Percentiles rank a stretch among this genome's conserved stretches.
phyloP scores from a whole-genome alignment of 495 filamentous ascomycete genomes.

The Barbatosphaeria neglecta region DNA sequence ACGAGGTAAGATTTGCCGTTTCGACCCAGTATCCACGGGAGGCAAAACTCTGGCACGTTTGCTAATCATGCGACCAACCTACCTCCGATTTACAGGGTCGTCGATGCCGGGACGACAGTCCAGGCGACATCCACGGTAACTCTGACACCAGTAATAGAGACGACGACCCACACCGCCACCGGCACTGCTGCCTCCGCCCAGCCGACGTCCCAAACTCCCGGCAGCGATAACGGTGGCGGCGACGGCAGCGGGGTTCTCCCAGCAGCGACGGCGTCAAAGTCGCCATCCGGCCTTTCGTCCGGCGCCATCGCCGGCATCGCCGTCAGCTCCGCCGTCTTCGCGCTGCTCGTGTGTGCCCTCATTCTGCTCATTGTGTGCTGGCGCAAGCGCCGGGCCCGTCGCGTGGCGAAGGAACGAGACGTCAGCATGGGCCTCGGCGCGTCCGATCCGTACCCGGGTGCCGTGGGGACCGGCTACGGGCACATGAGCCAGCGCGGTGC shows the following conservation, averaged over 20 bases:
- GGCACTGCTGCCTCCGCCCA: constrained; percentile 10
- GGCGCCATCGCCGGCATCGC: constrained; percentile 15
- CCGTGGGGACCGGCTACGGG: background rate
- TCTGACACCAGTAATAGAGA: constrained; percentile 9
- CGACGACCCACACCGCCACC: constrained; percentile 7
- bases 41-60: too few relatives aligned
- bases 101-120: constrained; percentile 12
- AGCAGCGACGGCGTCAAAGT: background rate
- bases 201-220: background rate
- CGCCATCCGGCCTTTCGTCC: constrained; percentile 6
- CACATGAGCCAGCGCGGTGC: background rate
- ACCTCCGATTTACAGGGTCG: constrained; percentile 12
- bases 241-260: constrained; percentile 1
- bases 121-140: constrained; percentile 19
- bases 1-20: constrained; percentile 3
- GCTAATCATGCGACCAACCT: background rate
- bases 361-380: constrained; percentile 10
- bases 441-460: too few relatives aligned
- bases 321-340: constrained; percentile 7
- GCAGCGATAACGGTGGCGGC: background rate
- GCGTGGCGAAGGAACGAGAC: constrained; percentile 22
- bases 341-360: constrained; percentile 8
- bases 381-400: constrained; percentile 29
- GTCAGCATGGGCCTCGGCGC: constrained; percentile 9
- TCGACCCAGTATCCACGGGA: too few relatives aligned